Conservation (phyloP, 2,329 filamentous ascomycete genomes). For the Pochonia chlamydosporia region DNA sequence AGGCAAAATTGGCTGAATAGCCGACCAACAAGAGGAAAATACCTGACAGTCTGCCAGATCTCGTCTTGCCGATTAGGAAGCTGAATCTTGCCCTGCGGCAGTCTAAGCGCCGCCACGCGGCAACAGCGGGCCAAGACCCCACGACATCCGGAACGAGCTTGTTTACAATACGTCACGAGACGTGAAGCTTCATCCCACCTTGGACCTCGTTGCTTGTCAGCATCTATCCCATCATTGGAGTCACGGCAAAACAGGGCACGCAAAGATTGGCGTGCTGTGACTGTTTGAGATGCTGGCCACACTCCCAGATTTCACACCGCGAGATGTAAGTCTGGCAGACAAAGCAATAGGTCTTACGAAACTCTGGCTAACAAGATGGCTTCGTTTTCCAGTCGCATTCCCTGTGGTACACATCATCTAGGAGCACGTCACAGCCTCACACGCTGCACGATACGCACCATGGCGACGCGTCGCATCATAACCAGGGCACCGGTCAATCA, state of each 20-base stretch:
- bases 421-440: conserved; percentile 37
- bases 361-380: conserved; percentile 1
- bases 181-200: not conserved
- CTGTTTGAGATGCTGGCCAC: conserved; percentile 49
- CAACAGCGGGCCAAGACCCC: not conserved
- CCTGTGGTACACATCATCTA: conserved; percentile 66
- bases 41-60: not conserved
- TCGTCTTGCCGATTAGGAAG: not conserved
- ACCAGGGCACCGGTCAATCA: conserved; percentile 25
- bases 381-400: conserved; percentile 62
- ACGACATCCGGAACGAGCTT: not conserved
- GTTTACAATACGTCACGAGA: not conserved
- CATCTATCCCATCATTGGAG: too few species aligned
- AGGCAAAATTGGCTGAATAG: not conserved
- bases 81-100: conserved; percentile 4
- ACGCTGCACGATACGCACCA: conserved; percentile 27
- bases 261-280: not conserved
- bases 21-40: too few species aligned
- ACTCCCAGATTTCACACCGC: conserved; percentile 62
- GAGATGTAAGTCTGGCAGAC: conserved; percentile 51
- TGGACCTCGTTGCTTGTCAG: too few species aligned
- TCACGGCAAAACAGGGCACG: too few species aligned
- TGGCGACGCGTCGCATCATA: conserved; percentile 19
- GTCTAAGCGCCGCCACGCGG: conserved; percentile 8
- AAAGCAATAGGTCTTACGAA: not conserved